Evolutionary conservation across 2,329 filamentous ascomycete species (phyloP).

Genomic region (Trichoderma endophyticum): DNA sequence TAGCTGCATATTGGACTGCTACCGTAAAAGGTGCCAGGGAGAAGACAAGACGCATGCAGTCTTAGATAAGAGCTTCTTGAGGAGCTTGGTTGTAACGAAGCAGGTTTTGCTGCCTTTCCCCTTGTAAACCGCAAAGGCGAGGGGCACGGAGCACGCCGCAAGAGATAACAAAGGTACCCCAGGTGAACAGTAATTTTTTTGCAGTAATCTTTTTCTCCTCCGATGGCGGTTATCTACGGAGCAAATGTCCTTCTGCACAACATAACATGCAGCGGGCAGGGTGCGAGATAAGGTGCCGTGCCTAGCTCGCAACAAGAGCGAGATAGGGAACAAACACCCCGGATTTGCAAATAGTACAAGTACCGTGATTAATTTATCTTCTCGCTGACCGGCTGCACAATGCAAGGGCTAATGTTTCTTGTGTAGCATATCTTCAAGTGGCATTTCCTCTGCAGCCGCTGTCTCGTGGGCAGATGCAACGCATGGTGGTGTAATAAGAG

Average conservation of each 20-base stretch:
- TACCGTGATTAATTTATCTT: slow-evolving; percentile 4
- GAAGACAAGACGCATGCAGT: not conserved
- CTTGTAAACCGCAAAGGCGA: not conserved
- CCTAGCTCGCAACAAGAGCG: not conserved
- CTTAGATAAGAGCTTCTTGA: not conserved
- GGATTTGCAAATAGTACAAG: slow-evolving; percentile 13
- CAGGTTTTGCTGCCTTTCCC: not conserved
- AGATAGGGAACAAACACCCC: slow-evolving; percentile 17
- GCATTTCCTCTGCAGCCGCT: not conserved
- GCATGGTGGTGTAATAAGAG: not conserved
- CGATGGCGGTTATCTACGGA: slow-evolving; percentile 1
- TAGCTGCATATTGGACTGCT: not conserved
- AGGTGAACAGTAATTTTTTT: not conserved
- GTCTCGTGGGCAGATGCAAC: not conserved
- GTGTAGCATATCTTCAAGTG: not conserved
- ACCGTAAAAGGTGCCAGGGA: not conserved
- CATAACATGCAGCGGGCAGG: not conserved
- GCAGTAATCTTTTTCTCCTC: not conserved
- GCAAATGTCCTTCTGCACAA: not conserved
- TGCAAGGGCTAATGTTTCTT: not conserved
- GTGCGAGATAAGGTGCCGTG: slow-evolving; percentile 17
- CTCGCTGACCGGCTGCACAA: slow-evolving; percentile 15
- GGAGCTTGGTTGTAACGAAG: not conserved
- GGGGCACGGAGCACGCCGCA: slow-evolving; percentile 2
- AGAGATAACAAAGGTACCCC: slow-evolving; percentile 10